Conservation (phyloP, 306 rosid genomes). For the Corylus americana region DNA sequence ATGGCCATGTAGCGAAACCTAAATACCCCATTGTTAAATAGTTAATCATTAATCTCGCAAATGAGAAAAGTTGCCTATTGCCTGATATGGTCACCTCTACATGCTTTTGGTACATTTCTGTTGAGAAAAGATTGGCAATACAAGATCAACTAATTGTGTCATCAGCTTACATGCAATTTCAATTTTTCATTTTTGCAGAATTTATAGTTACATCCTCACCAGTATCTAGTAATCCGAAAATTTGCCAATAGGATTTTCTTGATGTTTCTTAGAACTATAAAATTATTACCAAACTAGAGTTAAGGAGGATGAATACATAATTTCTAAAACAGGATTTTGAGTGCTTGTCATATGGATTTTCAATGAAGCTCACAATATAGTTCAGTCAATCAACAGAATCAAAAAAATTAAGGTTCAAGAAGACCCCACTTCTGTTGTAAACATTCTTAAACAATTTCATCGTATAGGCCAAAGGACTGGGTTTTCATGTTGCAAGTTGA, state of each 20-base stretch:
- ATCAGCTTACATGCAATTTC: neutral
- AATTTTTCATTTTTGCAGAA: neutral
- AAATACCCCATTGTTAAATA: conserved; percentile 38
- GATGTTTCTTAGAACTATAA: neutral
- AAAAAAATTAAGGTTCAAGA: too few relatives aligned
- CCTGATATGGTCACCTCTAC: conserved; percentile 48
- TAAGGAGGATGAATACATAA: neutral
- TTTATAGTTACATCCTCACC: neutral
- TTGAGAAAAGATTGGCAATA: conserved; percentile 15
- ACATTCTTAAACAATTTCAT: neutral
- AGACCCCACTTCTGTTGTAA: too few relatives aligned
- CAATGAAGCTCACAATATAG: neutral
- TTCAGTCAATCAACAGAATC: neutral
- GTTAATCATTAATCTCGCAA: conserved; percentile 22
- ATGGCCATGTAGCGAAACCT: conserved; percentile 55
- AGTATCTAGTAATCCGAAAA: neutral
- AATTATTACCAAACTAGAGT: neutral
- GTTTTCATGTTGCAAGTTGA: neutral
- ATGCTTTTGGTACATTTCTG: conserved; percentile 17
- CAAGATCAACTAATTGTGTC: neutral
- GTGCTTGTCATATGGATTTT: neutral
- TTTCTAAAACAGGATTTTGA: neutral
- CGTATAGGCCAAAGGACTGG: neutral
- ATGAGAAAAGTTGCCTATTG: conserved; percentile 27
- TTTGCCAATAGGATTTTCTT: neutral